phyloP scores from a whole-genome alignment of 345 rosid species.

The Excoecaria agallocha region DNA sequence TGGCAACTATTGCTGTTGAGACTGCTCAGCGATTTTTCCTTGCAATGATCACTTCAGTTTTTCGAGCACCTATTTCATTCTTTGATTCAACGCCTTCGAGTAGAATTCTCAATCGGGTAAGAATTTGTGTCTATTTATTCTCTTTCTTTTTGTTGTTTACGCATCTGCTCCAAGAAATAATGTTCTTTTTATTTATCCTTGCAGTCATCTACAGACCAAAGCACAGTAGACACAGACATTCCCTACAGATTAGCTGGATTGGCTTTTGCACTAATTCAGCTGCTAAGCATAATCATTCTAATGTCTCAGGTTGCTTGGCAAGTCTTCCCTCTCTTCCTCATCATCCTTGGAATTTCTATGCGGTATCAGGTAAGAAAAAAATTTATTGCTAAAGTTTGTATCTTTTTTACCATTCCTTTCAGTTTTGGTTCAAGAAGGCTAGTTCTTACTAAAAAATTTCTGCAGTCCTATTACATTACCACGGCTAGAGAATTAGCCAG shows the following conservation, averaged over 20 bases:
- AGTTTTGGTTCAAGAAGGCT: background rate
- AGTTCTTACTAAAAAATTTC: background rate
- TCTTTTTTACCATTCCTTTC: background rate
- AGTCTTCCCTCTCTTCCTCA: conserved; percentile 53
- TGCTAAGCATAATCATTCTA: conserved; percentile 55
- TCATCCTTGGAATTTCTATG: conserved; percentile 48
- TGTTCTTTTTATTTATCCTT: background rate
- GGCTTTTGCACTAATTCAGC: conserved; percentile 72
- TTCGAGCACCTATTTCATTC: conserved; percentile 62
- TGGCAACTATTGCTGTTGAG: conserved; percentile 55
- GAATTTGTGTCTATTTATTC: conserved; percentile 14
- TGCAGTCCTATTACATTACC: conserved; percentile 77
- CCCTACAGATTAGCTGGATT: conserved; percentile 74
- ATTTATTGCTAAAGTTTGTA: no score
- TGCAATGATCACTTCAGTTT: conserved; percentile 55
- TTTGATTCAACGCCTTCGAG: conserved; percentile 74
- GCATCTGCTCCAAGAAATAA: background rate
- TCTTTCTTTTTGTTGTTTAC: background rate
- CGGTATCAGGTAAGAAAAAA: conserved; percentile 60
- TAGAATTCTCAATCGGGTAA: conserved; percentile 57
- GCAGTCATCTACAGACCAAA: conserved; percentile 74
- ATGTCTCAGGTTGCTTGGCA: conserved; percentile 72
- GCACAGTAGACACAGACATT: conserved; percentile 70
- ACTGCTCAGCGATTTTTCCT: conserved; percentile 60
- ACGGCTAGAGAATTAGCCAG: conserved; percentile 89